Percentiles rank a stretch among this genome's conserved stretches.
Evolutionary conservation across 139 green algal species (phyloP).

Genomic region (Chlamydomonas sp.): DNA sequence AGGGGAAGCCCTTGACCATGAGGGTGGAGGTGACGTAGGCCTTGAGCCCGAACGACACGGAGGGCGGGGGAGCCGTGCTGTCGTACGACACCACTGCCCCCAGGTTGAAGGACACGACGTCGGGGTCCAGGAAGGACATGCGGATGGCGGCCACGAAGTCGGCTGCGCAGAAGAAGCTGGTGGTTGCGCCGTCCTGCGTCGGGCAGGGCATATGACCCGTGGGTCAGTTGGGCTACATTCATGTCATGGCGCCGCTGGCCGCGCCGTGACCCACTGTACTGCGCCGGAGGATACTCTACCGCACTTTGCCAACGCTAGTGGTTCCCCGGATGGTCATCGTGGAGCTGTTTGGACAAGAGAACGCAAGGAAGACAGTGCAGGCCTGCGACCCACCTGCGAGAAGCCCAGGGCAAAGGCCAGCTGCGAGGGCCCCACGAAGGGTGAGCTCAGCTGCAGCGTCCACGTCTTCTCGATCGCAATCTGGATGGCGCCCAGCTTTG

Average conservation of each 20-base stretch:
- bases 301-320: too few relatives aligned
- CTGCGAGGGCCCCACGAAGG: background rate
- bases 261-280: too few relatives aligned
- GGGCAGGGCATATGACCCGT: too few relatives aligned
- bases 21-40: background rate
- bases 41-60: background rate
- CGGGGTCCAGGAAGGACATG: background rate
- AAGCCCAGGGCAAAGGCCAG: background rate
- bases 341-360: too few relatives aligned
- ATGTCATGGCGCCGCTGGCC: too few relatives aligned
- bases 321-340: too few relatives aligned
- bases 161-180: background rate
- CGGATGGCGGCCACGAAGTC: background rate
- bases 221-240: too few relatives aligned
- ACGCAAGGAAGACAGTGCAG: too few relatives aligned
- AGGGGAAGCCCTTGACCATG: background rate
- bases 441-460: background rate
- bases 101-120: background rate
- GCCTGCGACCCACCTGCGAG: background rate
- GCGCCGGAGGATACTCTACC: too few relatives aligned
- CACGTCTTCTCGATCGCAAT: background rate
- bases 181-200: background rate
- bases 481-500: background rate
- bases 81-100: background rate
- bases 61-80: background rate